Evolutionary conservation across 1,139 yeast species (phyloP).

Genomic region (Zygosaccharomyces pseudobailii): DNA sequence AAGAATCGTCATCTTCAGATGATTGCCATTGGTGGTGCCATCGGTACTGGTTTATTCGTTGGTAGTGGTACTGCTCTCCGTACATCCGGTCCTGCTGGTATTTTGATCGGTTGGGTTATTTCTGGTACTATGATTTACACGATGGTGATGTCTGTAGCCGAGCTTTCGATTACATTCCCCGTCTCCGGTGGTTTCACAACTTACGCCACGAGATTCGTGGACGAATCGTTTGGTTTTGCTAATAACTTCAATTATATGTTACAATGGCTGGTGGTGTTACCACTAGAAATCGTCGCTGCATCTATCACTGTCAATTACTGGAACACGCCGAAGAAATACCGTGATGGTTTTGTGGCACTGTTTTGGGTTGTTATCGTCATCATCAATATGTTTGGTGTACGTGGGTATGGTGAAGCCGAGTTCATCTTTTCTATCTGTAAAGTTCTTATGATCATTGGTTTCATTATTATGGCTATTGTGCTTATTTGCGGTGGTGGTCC

Average conservation of each 20-base stretch:
- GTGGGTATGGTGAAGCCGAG: conserved; percentile 63
- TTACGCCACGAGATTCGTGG: conserved; percentile 61
- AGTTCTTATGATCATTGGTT: conserved; percentile 59
- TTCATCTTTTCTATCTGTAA: conserved; percentile 57
- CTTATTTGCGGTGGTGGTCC: conserved; percentile 68
- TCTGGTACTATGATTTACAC: conserved; percentile 55
- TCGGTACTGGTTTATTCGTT: conserved; percentile 60
- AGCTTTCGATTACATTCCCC: conserved; percentile 63
- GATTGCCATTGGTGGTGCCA: conserved; percentile 64
- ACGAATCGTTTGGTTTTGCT: conserved; percentile 72
- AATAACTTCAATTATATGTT: conserved; percentile 69
- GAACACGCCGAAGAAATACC: conserved; percentile 35
- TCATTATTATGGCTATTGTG: conserved; percentile 63
- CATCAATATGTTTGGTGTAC: conserved; percentile 63
- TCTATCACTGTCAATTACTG: conserved; percentile 65
- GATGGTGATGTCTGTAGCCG: conserved; percentile 67
- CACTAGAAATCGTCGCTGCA: conserved; percentile 70
- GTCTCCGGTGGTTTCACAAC: conserved; percentile 70
- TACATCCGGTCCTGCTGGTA: conserved; percentile 63
- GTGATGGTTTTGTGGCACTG: conserved; percentile 44
- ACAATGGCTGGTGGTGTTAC: conserved; percentile 67
- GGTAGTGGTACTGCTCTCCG: conserved; percentile 61
- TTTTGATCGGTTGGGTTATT: conserved; percentile 52
- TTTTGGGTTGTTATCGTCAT: conserved; percentile 54
- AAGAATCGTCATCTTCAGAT: conserved; percentile 64